Base-by-base conservation (phyloP, 1,139 yeast species). In the Zygoascus sp. region DNA sequence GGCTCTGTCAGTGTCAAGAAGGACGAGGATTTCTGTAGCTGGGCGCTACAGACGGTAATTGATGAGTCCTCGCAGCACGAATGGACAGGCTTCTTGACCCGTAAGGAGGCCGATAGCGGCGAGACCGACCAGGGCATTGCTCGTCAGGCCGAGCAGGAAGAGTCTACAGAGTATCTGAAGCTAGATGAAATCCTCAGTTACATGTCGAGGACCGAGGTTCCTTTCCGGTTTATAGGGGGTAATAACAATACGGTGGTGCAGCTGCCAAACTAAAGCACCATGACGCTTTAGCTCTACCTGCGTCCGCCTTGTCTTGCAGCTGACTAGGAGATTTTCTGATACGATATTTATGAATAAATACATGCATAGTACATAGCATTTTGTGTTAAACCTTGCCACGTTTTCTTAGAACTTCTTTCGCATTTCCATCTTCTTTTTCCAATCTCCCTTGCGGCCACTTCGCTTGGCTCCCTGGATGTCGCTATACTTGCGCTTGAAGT, bases 401-500 rank as follows among this genome's bases (percentile, higher is more conserved):
- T 7, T 15, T 25, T 4, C 9, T 32, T 40, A 40, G 16, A 22
- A 37, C 64, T 73, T 79, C 57, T 74, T 76, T 59, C 92, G 77
- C 70, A 76, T 79, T 39, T 76, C 78, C 61, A 79, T 76, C 45
- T 79, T 70, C 60, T 80, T 80, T 66, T 83, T 82, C 65, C 81
- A 82, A 62, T 79, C 80, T 17, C 71, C 79, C 62, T 77, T 80
- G 49, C 82, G 82, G 27, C 96, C 96, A 57, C 92, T 82, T n/a
- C 76, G 75, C 65, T 83, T 83, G 54, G 76, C 68, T 13, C 65
- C 72, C 65, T 88, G 96, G 50, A 92, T 87, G 60, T 88, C 96
- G 25, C 70, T 65, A 64, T 84, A 89, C 69, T 85, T 87, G 57
- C 92, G 77, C 74, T 83, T 84, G 75, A 89, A 90, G 70, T 89